Percentiles rank a stretch among this genome's conserved stretches.
These are phyloP conservation scores for Erysimum pusillum DNA, from an alignment of 441 rosid species.

Conservation along the genomic window DNA sequence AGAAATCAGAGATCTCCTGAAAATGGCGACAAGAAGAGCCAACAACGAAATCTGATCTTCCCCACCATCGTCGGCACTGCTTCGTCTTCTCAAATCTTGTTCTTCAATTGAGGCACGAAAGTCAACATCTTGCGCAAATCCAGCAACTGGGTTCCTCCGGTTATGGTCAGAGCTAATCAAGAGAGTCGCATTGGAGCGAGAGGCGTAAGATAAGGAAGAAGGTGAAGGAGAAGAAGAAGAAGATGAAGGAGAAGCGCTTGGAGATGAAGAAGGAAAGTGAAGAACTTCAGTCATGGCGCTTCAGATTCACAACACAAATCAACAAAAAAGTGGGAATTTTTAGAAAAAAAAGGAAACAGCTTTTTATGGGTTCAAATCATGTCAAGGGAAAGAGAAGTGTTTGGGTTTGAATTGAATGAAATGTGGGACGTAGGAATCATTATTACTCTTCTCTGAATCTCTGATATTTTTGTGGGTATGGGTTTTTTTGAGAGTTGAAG, in stretches of 20 bases:
- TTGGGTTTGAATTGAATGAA: constrained; percentile 49
- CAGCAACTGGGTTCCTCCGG: constrained; percentile 46
- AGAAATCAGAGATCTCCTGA: constrained; percentile 76
- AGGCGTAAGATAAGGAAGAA: constrained; percentile 40
- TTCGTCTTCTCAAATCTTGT: constrained; percentile 32
- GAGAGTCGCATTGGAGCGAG: constrained; percentile 35
- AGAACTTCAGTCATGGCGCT: constrained; percentile 75
- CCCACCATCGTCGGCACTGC: constrained; percentile 40
- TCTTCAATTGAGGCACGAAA: constrained; percentile 34
- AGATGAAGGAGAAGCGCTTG: constrained; percentile 49
- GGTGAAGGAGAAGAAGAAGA: constrained; percentile 46
- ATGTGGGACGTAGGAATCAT: constrained; percentile 57
- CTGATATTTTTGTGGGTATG: constrained; percentile 13
- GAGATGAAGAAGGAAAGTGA: constrained; percentile 68
- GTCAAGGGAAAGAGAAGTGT: not conserved
- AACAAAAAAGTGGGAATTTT: not conserved
- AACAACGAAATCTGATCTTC: constrained; percentile 74
- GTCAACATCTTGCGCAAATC: constrained; percentile 45
- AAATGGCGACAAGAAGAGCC: constrained; percentile 72
- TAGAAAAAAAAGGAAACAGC: not conserved
- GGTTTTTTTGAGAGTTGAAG: constrained; percentile 42
- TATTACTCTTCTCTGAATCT: constrained; percentile 24
- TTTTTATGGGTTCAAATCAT: not conserved
- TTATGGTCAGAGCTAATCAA: constrained; percentile 31
- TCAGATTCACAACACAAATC: constrained; percentile 25